Base-by-base conservation (phyloP, 352 stramenopile genomes). In the Phytophthora tentaculata region DNA sequence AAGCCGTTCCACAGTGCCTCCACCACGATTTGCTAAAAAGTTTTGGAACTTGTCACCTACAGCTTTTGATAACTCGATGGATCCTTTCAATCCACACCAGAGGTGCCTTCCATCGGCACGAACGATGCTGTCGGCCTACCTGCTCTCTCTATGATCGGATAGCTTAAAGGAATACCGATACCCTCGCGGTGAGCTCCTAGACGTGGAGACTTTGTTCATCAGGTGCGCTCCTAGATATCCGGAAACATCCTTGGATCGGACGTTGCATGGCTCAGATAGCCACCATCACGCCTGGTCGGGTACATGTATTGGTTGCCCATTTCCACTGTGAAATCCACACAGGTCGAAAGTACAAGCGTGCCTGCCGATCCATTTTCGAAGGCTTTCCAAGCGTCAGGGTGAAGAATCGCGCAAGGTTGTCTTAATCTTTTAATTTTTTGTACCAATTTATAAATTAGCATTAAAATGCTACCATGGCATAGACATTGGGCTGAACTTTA, bases 341-440 rank as follows among this genome's bases (percentile, higher is more conserved):
- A 28, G 13, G 17, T 72, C 44, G 57, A 66, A 71, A 71, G 50
- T 67, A 43, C 49, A 35, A 17, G 19, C 35, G 35, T 43, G 35
- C 35, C 35, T 1, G 35, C 37, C 54, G 64, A 61, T 72, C 57
- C 64, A 67, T 67, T 56, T 61, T 20, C 16, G 22, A 67, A 22
- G 64, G 50, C 58, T 72, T 45, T 68, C 64, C 64, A 62, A 59
- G 29, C n/a, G n/a, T n/a, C n/a, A n/a, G n/a, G n/a, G n/a, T n/a
- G n/a, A n/a, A n/a, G n/a, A n/a, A n/a, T n/a, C n/a, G n/a, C n/a
- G n/a, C n/a, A n/a, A n/a, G n/a, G n/a, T n/a, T n/a, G n/a, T n/a
- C n/a, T n/a, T n/a, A n/a, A n/a, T n/a, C n/a, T n/a, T n/a, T n/a
- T n/a, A n/a, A n/a, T n/a, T n/a, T n/a, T n/a, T n/a, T n/a, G n/a